Evolutionary conservation across 73 alveolate genomes (phyloP).

Genomic region (Paramecium sexaurelia): DNA sequence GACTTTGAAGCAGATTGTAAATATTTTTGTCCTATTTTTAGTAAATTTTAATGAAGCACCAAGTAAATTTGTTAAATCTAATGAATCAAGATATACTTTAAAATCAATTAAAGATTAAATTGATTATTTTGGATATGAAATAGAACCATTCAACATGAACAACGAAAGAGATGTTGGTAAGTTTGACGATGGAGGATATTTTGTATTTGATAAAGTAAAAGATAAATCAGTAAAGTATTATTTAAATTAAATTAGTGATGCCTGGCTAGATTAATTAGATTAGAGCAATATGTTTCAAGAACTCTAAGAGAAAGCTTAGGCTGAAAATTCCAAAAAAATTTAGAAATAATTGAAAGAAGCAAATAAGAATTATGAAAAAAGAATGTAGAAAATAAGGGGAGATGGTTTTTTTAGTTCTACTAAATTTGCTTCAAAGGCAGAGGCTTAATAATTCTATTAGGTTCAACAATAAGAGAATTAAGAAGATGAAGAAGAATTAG

Average conservation of each 20-base stretch:
- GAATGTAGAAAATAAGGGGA: not conserved
- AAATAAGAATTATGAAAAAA: not conserved
- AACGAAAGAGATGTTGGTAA: conserved; percentile 25
- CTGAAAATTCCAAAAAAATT: not conserved
- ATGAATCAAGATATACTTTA: not conserved
- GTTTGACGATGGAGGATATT: conserved; percentile 9
- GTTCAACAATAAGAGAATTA: not conserved
- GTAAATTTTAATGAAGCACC: not conserved
- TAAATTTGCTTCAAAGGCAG: not conserved
- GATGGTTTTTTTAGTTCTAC: not conserved
- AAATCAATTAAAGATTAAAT: not conserved
- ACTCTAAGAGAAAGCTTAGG: not conserved
- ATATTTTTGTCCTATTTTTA: too few relatives aligned
- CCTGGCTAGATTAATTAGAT: conserved; percentile 28
- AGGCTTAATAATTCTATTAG: not conserved
- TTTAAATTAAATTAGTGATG: not conserved
- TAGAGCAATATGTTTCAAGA: conserved; percentile 3
- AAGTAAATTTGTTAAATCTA: not conserved
- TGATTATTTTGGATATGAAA: conserved; percentile 26
- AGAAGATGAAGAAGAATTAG: not conserved
- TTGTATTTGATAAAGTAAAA: not conserved
- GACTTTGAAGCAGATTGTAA: not conserved
- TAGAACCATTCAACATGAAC: conserved; percentile 24
- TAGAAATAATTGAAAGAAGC: conserved; percentile 30
- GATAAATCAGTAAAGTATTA: not conserved